phyloP scores from a whole-genome alignment of 768 basidiomycete genomes.

The Amanita inopinata region DNA sequence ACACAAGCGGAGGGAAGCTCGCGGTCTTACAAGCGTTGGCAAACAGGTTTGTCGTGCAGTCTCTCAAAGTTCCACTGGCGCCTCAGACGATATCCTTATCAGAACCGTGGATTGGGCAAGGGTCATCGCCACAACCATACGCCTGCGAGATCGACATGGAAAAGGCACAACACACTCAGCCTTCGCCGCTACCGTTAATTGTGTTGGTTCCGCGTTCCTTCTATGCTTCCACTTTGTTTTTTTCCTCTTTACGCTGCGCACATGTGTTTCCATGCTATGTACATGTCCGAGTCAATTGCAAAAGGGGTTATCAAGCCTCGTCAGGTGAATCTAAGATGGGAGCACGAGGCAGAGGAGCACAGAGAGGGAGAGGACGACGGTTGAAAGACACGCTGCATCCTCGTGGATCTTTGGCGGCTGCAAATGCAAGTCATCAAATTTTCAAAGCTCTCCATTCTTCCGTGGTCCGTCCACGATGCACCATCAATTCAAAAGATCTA shows the following conservation, averaged over 20 bases:
- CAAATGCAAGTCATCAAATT: too few species aligned
- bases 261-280: slow-evolving; percentile 18
- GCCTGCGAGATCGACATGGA: slow-evolving; percentile 88
- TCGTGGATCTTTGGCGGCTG: background rate
- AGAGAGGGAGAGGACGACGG: background rate
- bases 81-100: slow-evolving; percentile 6
- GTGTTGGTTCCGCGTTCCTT: slow-evolving; percentile 16
- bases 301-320: slow-evolving; percentile 13
- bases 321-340: background rate
- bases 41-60: slow-evolving; percentile 62
- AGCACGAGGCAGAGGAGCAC: slow-evolving; percentile 12
- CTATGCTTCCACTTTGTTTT: slow-evolving; percentile 15
- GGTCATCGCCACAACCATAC: slow-evolving; percentile 92
- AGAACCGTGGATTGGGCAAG: slow-evolving; percentile 98
- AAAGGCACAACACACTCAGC: slow-evolving; percentile 96
- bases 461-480: too few species aligned
- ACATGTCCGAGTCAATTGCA: slow-evolving; percentile 14
- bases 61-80: slow-evolving; percentile 3
- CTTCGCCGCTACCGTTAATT: slow-evolving; percentile 80
- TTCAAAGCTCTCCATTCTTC: too few species aligned
- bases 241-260: slow-evolving; percentile 14
- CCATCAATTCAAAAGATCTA: too few species aligned
- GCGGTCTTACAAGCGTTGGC: slow-evolving; percentile 93
- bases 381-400: background rate
- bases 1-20: slow-evolving; percentile 96